These are phyloP conservation scores for Claviceps sp. DNA, from an alignment of 2,329 filamentous ascomycete genomes.

Conservation along the genomic window DNA sequence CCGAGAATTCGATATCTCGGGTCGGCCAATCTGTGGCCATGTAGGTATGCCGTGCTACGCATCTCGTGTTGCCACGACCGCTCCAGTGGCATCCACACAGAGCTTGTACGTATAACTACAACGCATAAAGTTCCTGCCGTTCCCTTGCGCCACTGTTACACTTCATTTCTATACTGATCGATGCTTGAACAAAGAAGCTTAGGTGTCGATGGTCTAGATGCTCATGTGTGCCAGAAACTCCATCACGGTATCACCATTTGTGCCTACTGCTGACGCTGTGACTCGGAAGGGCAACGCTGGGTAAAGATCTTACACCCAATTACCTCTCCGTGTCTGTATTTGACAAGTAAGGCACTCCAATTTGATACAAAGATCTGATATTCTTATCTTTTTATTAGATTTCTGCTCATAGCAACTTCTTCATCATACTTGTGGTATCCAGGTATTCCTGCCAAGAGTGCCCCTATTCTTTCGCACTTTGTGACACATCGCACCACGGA, in stretches of 20 bases:
- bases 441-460: not conserved
- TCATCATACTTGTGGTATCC: not conserved
- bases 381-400: too few species aligned
- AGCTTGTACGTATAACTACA: not conserved
- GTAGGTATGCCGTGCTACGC: not conserved
- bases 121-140: not conserved
- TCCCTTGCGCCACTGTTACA: not conserved
- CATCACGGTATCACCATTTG: not conserved
- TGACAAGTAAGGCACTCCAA: too few species aligned
- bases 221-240: not conserved
- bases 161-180: not conserved
- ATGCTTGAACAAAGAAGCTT: not conserved
- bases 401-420: too few species aligned
- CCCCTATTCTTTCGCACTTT: not conserved
- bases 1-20: not conserved
- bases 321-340: too few species aligned
- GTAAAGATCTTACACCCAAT: not conserved
- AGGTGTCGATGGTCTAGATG: not conserved
- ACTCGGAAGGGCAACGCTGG: not conserved
- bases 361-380: too few species aligned
- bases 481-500: not conserved
- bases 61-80: slow-evolving; percentile 2
- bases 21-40: not conserved
- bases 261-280: not conserved
- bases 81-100: not conserved